Evolutionary conservation across 306 rosid species (phyloP), one percentile per base, ranked within the genome.

Genomic region (Gastrolobium bilobum): DNA sequence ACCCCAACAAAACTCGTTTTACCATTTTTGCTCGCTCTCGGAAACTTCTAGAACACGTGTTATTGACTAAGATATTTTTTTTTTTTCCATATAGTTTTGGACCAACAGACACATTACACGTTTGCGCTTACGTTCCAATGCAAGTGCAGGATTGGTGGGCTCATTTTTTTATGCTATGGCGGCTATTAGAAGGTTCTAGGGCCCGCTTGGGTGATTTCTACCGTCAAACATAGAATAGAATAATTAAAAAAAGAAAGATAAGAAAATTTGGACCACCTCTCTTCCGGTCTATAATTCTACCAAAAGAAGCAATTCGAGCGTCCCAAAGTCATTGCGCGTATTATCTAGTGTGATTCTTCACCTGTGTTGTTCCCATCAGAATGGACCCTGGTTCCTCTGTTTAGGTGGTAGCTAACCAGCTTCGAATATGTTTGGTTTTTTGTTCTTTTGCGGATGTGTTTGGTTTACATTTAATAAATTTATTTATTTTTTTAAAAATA

Each of bases 21-120:
- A 77, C 34, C 76, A 75, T 69, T 64, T 64, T 68, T 54, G 2
- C 30, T 76, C 2, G 11, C 39, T 4, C 57, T 46, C 40, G 65
- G 67, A 60, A 78, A 51, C 52, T 73, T 81, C 88, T 68, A 61
- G 72, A 81, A 76, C 30, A 29, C 39, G 48, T 10, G 48, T 26
- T 3, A 65, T 37, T 37, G 56, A 61, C 58, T 50, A 70, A 60
- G 54, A 38, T 43, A 47, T 4, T 9, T 47, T 47, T 7, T 9
- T 7, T 37, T 60, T 62, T 30, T 20, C 5, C 1, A 10, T 40
- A 31, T 15, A 59, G 4, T 8, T 14, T 53, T 56, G 75, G 86
- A 53, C 76, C 75, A 71, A 54, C 60, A 67, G n/a, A 15, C 20
- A 58, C 7, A 37, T 44, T 2, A 56, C 69, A 84, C 76, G 82